phyloP scores from a whole-genome alignment of 2,329 filamentous ascomycete genomes.

The Ophiosphaerella herpotricha region DNA sequence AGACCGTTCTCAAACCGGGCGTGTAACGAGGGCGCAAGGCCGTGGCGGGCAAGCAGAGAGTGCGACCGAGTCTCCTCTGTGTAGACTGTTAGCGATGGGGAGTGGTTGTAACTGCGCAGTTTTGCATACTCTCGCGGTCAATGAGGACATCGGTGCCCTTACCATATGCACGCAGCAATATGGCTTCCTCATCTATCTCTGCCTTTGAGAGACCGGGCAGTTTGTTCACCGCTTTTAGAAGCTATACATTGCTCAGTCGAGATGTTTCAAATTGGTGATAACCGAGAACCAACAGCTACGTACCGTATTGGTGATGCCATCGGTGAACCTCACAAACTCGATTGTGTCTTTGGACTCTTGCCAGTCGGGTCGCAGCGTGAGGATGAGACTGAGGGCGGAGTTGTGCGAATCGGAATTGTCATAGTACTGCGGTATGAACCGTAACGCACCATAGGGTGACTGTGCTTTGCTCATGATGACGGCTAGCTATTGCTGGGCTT shows the following conservation, averaged over 20 bases:
- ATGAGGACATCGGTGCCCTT: constrained; percentile 94
- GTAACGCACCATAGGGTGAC: constrained; percentile 40
- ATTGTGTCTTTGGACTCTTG: constrained; percentile 71
- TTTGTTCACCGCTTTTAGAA: constrained; percentile 76
- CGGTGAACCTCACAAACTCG: constrained; percentile 89
- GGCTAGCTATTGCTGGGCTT: neutral
- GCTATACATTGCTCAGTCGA: constrained; percentile 33
- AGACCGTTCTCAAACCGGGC: constrained; percentile 96
- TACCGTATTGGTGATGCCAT: constrained; percentile 96
- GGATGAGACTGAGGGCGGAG: constrained; percentile 78
- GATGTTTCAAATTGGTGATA: neutral
- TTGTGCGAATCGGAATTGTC: constrained; percentile 75
- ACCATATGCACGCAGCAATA: constrained; percentile 86
- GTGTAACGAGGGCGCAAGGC: constrained; percentile 83
- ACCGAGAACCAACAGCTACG: constrained; percentile 34
- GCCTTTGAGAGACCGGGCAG: constrained; percentile 62
- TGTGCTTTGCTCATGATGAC: constrained; percentile 32
- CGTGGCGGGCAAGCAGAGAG: constrained; percentile 80
- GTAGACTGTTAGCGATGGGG: constrained; percentile 10
- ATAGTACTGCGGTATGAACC: constrained; percentile 76
- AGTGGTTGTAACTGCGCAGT: constrained; percentile 5
- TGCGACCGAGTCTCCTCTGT: constrained; percentile 70
- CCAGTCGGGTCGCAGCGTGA: constrained; percentile 85
- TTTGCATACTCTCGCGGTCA: constrained; percentile 79
- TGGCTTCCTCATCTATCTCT: constrained; percentile 20